Conservation (phyloP, 2,329 filamentous ascomycete genomes). For the Trichoderma oligosporum region DNA sequence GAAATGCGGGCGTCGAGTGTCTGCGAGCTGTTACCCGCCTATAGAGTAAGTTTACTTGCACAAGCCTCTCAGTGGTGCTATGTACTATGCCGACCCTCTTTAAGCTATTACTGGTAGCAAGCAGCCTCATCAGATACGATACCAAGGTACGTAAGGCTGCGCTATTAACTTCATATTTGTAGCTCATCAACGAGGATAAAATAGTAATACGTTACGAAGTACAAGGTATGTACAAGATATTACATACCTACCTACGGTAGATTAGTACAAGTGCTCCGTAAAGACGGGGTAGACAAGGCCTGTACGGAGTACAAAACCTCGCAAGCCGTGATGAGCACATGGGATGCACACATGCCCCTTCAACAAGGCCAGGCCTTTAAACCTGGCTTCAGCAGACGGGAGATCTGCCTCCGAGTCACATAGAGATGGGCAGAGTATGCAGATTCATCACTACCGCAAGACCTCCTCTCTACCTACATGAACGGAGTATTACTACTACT, state of each 20-base stretch:
- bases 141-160: too few species aligned
- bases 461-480: too few species aligned
- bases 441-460: too few species aligned
- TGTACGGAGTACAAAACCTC: background rate
- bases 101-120: too few species aligned
- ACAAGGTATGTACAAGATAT: too few species aligned
- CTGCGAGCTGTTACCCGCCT: background rate
- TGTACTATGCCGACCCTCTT: background rate
- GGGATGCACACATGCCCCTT: slow-evolving; percentile 9
- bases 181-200: too few species aligned
- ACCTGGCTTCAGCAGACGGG: slow-evolving; percentile 15
- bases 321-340: slow-evolving; percentile 7
- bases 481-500: too few species aligned
- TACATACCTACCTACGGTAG: too few species aligned
- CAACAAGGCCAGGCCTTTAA: slow-evolving; percentile 15
- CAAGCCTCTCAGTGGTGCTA: background rate
- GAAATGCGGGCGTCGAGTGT: slow-evolving; percentile 9
- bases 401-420: slow-evolving; percentile 15
- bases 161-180: too few species aligned
- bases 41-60: background rate
- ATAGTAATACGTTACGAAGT: too few species aligned
- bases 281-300: slow-evolving; percentile 2
- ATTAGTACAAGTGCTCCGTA: too few species aligned
- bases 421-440: slow-evolving; percentile 2
- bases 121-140: too few species aligned